phyloP scores from a whole-genome alignment of 441 rosid species.

The Jatropha multifida region DNA sequence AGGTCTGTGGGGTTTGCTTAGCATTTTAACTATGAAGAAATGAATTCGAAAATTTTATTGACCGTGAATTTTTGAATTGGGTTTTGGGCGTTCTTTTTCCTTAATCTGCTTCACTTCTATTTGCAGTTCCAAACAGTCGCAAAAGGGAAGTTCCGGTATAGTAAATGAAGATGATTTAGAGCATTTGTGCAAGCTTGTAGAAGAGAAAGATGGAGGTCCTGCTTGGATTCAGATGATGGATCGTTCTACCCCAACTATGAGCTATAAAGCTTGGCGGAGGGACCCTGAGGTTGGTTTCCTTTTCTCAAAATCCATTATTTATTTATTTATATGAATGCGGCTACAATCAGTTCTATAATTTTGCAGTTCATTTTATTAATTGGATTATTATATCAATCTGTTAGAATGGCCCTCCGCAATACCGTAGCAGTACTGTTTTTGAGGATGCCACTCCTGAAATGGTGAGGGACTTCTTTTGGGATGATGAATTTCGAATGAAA shows the following conservation, averaged over 20 bases:
- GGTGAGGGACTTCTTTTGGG: slow-evolving; percentile 95
- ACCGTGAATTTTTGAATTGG: background rate
- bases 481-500: slow-evolving; percentile 65
- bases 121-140: slow-evolving; percentile 41
- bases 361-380: slow-evolving; percentile 19
- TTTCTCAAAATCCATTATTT: slow-evolving; percentile 4
- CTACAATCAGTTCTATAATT: background rate
- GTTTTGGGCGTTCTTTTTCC: background rate
- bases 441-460: slow-evolving; percentile 90
- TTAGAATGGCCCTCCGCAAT: slow-evolving; percentile 86
- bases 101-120: slow-evolving; percentile 10
- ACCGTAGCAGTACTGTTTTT: slow-evolving; percentile 77
- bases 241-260: slow-evolving; percentile 62
- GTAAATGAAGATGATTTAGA: slow-evolving; percentile 64
- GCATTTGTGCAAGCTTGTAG: slow-evolving; percentile 68
- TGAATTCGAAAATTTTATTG: background rate
- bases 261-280: slow-evolving; percentile 88
- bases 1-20: slow-evolving; percentile 39
- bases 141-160: slow-evolving; percentile 35
- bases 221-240: slow-evolving; percentile 98
- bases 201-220: slow-evolving; percentile 91
- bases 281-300: slow-evolving; percentile 66
- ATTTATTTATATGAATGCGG: background rate
- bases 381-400: slow-evolving; percentile 24
- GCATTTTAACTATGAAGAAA: background rate